Evolutionary conservation across 1,139 yeast species (phyloP).

Genomic region (Candida labiduridarum): DNA sequence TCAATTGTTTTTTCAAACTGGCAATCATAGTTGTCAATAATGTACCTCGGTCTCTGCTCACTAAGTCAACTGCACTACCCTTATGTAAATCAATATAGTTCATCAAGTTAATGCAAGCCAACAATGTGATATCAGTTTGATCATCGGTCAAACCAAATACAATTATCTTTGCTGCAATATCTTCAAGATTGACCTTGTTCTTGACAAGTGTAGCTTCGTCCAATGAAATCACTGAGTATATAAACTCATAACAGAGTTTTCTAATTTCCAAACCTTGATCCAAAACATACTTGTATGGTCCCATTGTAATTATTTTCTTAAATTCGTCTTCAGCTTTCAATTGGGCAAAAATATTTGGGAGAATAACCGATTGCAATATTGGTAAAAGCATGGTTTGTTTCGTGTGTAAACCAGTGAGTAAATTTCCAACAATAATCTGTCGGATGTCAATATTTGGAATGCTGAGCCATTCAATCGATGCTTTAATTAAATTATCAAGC

Average conservation of each 20-base stretch:
- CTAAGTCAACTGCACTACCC: conserved; percentile 16
- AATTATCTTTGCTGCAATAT: conserved; percentile 31
- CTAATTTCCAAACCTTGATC: conserved; percentile 81
- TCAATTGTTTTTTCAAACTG: conserved; percentile 30
- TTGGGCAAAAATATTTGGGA: conserved; percentile 59
- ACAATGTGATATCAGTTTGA: conserved; percentile 42
- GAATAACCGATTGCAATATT: conserved; percentile 67
- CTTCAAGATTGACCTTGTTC: conserved; percentile 23
- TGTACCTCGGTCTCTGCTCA: conserved; percentile 19
- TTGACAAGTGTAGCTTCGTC: conserved; percentile 24
- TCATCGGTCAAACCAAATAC: conserved; percentile 38
- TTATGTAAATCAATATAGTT: conserved; percentile 30
- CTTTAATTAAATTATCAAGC: conserved; percentile 17
- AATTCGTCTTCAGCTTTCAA: conserved; percentile 57
- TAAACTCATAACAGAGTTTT: conserved; percentile 70
- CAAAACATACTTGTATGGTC: conserved; percentile 81
- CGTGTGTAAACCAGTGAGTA: conserved; percentile 65
- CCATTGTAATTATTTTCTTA: conserved; percentile 74
- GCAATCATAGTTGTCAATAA: conserved; percentile 24
- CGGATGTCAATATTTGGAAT: conserved; percentile 44
- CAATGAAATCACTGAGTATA: conserved; percentile 53
- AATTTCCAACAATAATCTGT: conserved; percentile 60
- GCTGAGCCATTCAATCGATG: conserved; percentile 21
- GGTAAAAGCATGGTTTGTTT: conserved; percentile 60
- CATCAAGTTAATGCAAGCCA: conserved; percentile 36